Conservation (phyloP, 495 filamentous ascomycete species). For the Evansstolkia leycettana region DNA sequence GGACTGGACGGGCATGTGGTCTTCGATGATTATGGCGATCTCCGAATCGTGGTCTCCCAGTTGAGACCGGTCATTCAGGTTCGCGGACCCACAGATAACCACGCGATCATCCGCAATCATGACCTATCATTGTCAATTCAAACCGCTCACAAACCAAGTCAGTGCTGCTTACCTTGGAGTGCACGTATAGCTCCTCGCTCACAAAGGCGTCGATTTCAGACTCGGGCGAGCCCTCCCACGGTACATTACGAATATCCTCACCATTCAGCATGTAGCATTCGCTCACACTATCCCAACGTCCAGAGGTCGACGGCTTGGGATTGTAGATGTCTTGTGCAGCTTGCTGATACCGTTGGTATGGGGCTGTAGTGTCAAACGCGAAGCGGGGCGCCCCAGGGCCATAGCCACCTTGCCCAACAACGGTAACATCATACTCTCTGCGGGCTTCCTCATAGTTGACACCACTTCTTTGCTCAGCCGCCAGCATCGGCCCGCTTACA, state of each 20-base stretch:
- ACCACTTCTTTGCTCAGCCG: slow-evolving; percentile 53
- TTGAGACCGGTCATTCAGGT: slow-evolving; percentile 91
- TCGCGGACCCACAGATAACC: slow-evolving; percentile 86
- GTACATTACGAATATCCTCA: slow-evolving; percentile 59
- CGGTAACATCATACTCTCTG: slow-evolving; percentile 47
- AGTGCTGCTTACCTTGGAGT: slow-evolving; percentile 53
- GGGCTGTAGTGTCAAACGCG: slow-evolving; percentile 29
- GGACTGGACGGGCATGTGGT: slow-evolving; percentile 55
- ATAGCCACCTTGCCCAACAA: slow-evolving; percentile 23
- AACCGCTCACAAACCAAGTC: not conserved
- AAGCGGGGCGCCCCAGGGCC: slow-evolving; percentile 22
- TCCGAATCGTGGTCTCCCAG: slow-evolving; percentile 78
- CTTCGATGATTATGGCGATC: slow-evolving; percentile 72
- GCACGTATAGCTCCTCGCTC: slow-evolving; percentile 86
- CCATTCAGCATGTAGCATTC: slow-evolving; percentile 79
- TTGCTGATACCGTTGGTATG: slow-evolving; percentile 54
- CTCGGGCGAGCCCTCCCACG: slow-evolving; percentile 59
- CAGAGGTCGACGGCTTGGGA: slow-evolving; percentile 19
- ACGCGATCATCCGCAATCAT: slow-evolving; percentile 84
- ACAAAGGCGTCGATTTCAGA: slow-evolving; percentile 82
- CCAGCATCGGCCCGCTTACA: slow-evolving; percentile 46
- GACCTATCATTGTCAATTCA: slow-evolving; percentile 32
- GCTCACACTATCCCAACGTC: slow-evolving; percentile 64
- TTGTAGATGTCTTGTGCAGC: slow-evolving; percentile 36
- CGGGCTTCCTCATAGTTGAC: slow-evolving; percentile 64